Evolutionary conservation across 768 basidiomycete species (phyloP), one percentile per base, ranked within the genome.

Genomic region (Lactarius hengduanensis): DNA sequence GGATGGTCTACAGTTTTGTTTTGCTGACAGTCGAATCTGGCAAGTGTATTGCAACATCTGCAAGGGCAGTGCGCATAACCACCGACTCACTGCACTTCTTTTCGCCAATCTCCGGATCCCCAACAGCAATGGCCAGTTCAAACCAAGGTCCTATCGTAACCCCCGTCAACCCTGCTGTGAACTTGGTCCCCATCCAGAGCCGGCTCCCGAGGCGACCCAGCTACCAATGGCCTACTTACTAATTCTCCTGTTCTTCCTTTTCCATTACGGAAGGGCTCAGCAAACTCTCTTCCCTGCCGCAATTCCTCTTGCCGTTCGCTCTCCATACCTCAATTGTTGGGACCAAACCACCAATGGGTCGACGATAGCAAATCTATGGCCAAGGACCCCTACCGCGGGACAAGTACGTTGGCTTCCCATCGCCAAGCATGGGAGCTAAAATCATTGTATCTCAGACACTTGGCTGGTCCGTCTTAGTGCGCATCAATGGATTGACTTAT

Each of bases 261-360:
- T 43, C 10, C n/a, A 6, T 1, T n/a, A 32, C 22, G 64, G 43
- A 28, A 50, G 11, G 34, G 64, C 67, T 1, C 62, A 59, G 54
- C 62, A 67, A 41, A 43, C 70, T 0, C 58, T 72, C 62, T 69
- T 69, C 43, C 74, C 74, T 16, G 57, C 70, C 10, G 65, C 69
- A 43, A 53, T 73, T 41, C 74, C 74, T 50, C 70, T 75, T 26
- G 69, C 71, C 18, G 70, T 74, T 38, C 71, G 74, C 22, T 73
- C 73, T 2, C 73, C 74, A 16, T 73, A 73, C 58, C 59, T 74
- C 36, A 73, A 61, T n/a, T 65, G 60, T 50, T 75, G 74, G 74
- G 43, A 63, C 15, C 16, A n/a, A 9, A 43, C 62, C 7, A 63
- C 62, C 0, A 67, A 65, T 9, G 62, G 53, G 7, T 43, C 57